These are phyloP conservation scores for Crucibulum laeve DNA, from an alignment of 768 basidiomycete genomes.

Conservation along the genomic window DNA sequence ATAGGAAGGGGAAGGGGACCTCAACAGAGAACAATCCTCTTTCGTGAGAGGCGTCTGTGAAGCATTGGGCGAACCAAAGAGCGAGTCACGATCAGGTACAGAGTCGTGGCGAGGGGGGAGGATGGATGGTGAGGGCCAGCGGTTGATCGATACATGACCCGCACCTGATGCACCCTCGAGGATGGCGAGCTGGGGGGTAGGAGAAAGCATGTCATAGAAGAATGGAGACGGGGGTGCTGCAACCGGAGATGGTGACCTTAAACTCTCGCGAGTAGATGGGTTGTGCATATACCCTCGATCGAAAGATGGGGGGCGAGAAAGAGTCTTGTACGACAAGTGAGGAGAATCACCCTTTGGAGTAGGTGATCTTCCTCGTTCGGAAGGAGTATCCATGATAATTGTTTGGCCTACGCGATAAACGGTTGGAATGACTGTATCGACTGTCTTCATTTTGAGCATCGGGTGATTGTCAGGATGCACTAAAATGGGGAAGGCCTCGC, in stretches of 20 bases:
- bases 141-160: background rate
- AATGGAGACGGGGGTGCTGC: constrained; percentile 8
- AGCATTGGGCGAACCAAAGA: background rate
- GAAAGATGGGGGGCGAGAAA: background rate
- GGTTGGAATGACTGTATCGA: constrained; percentile 37
- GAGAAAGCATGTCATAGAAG: background rate
- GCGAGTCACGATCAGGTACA: background rate
- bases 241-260: background rate
- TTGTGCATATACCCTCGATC: background rate
- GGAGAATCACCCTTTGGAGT: background rate
- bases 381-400: constrained; percentile 12
- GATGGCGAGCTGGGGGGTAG: background rate
- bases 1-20: background rate
- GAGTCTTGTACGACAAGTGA: background rate
- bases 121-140: constrained; percentile 1
- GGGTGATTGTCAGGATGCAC: constrained; percentile 71
- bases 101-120: background rate
- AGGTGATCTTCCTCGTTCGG: background rate
- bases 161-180: too few relatives aligned
- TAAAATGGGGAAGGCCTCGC: constrained; percentile 77
- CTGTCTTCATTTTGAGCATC: constrained; percentile 66
- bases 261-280: background rate
- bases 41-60: background rate
- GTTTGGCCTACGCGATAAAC: constrained; percentile 25
- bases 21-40: background rate